Conservation (phyloP, 1,284 basidiomycete genomes). For the Microbotryum violaceum region DNA sequence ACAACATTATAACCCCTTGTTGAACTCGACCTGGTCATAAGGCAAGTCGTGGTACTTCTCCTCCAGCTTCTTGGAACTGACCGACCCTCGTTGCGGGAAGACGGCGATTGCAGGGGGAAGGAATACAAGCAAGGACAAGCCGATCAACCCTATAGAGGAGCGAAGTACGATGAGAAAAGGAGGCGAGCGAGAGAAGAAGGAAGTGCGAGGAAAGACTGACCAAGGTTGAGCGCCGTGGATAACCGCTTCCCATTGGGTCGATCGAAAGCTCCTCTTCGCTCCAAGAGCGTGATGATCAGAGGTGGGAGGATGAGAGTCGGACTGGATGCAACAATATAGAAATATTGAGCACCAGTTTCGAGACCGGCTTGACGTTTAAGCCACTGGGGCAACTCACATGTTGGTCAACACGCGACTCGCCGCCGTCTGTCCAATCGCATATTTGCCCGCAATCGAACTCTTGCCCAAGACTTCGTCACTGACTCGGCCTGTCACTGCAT, state of each 20-base stretch:
- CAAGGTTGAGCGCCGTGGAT: slow-evolving; percentile 41
- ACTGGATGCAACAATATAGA: slow-evolving; percentile 28
- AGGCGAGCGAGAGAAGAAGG: not conserved
- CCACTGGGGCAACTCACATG: slow-evolving; percentile 38
- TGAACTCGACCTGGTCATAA: slow-evolving; percentile 45
- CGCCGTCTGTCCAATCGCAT: slow-evolving; percentile 49
- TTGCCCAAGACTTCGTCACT: slow-evolving; percentile 43
- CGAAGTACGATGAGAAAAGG: not conserved
- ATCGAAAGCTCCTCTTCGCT: slow-evolving; percentile 41
- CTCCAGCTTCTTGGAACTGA: slow-evolving; percentile 43
- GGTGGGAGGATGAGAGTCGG: slow-evolving; percentile 50
- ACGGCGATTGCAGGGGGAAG: slow-evolving; percentile 51
- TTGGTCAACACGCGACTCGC: slow-evolving; percentile 49
- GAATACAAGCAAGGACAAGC: slow-evolving; percentile 47
- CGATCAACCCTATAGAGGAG: slow-evolving; percentile 39
- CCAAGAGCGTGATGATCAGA: slow-evolving; percentile 45
- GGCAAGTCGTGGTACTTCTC: slow-evolving; percentile 40
- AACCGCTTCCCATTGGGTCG: slow-evolving; percentile 40
- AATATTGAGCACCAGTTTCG: not conserved
- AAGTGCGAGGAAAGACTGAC: slow-evolving; percentile 21
- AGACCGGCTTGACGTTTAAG: slow-evolving; percentile 2
- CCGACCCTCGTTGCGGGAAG: slow-evolving; percentile 47
- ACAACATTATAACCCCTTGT: slow-evolving; percentile 45
- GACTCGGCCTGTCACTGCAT: slow-evolving; percentile 27
- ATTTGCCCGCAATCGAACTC: slow-evolving; percentile 44